Conservation (phyloP, 2,329 filamentous ascomycete genomes). For the Penicillium sp. region DNA sequence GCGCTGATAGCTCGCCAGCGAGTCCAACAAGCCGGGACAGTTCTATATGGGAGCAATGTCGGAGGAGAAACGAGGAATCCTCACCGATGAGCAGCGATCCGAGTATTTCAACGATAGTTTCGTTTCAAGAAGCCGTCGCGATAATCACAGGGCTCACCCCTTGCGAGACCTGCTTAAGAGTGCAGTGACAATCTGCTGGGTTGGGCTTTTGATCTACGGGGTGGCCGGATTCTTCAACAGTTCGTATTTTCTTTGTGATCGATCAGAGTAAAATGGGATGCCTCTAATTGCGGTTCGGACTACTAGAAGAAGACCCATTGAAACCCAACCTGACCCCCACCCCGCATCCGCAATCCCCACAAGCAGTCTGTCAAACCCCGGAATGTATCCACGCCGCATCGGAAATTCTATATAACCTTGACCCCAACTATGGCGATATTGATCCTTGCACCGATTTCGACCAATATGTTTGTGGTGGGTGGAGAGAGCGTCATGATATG, state of each 20-base stretch:
- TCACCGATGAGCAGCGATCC: conserved; percentile 3
- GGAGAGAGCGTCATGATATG: conserved; percentile 66
- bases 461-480: conserved; percentile 69
- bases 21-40: conserved; percentile 10
- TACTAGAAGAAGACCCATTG: conserved; percentile 10
- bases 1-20: conserved; percentile 14
- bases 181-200: conserved; percentile 9
- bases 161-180: conserved; percentile 12
- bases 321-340: conserved; percentile 8
- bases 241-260: conserved; percentile 2
- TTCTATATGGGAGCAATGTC: conserved; percentile 4
- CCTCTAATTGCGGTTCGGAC: not conserved
- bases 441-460: conserved; percentile 74
- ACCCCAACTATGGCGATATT: conserved; percentile 64
- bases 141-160: conserved; percentile 7
- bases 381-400: conserved; percentile 68
- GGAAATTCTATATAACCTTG: conserved; percentile 65
- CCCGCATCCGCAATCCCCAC: conserved; percentile 20
- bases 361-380: conserved; percentile 57
- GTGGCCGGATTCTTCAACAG: conserved; percentile 8
- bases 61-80: conserved; percentile 11
- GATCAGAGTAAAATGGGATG: not conserved
- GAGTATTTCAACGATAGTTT: conserved; percentile 3
- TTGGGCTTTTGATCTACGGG: conserved; percentile 12
- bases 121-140: not conserved